phyloP scores from a whole-genome alignment of 306 rosid species.

The Acacia acuminata region DNA sequence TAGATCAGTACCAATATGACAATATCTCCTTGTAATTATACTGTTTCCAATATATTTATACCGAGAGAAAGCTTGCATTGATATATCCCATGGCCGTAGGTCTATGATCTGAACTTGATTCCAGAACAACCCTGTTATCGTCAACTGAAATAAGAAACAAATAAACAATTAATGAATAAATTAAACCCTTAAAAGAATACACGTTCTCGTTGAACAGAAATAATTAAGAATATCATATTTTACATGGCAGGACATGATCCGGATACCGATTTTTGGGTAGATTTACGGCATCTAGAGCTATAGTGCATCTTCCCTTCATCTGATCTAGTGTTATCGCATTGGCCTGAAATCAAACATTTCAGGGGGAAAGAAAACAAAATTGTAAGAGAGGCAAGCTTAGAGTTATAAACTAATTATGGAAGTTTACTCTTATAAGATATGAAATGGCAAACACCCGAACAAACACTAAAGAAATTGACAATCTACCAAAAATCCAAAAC shows the following conservation, averaged over 20 bases:
- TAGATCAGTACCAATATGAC: neutral
- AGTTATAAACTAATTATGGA: neutral
- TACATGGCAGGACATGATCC: constrained; percentile 75
- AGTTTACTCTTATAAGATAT: neutral
- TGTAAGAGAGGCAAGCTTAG: neutral
- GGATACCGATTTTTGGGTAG: constrained; percentile 71
- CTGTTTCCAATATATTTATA: constrained; percentile 27
- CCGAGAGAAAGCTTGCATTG: constrained; percentile 82
- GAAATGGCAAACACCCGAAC: neutral
- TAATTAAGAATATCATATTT: constrained; percentile 23
- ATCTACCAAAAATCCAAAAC: no score
- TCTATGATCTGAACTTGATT: constrained; percentile 72
- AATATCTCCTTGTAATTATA: neutral
- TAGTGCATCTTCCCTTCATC: constrained; percentile 58
- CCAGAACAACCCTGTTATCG: constrained; percentile 65
- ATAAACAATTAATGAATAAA: neutral
- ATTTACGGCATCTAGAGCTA: constrained; percentile 72
- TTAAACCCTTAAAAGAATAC: neutral
- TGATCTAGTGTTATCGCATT: constrained; percentile 58
- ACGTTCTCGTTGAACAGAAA: neutral
- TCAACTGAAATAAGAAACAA: constrained; percentile 62
- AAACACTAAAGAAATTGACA: neutral
- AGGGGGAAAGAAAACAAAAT: neutral
- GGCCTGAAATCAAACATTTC: constrained; percentile 45
- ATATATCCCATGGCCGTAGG: constrained; percentile 80